phyloP scores from a whole-genome alignment of 2,329 filamentous ascomycete species.

The Colletotrichum scovillei region DNA sequence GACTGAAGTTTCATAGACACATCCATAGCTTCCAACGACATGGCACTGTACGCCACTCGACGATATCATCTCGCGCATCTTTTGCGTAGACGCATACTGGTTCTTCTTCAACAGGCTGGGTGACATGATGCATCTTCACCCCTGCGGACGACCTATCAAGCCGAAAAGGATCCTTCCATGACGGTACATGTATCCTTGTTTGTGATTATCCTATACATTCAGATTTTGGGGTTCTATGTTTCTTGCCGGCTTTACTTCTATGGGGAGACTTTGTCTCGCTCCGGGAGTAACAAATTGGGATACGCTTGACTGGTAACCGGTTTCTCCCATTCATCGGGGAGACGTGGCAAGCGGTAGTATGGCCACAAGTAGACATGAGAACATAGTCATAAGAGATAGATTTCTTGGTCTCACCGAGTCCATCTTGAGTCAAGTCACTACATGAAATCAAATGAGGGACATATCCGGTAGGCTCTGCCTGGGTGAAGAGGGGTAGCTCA shows the following conservation, averaged over 20 bases:
- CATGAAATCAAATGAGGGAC: background rate
- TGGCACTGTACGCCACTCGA: conserved; percentile 48
- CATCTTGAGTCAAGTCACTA: background rate
- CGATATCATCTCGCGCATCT: conserved; percentile 40
- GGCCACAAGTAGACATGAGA: too few relatives aligned
- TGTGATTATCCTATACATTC: background rate
- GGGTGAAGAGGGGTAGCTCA: background rate
- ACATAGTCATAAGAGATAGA: background rate
- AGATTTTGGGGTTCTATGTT: background rate
- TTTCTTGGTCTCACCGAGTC: background rate
- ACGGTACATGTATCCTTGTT: background rate
- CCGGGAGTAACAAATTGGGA: background rate
- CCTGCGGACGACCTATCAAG: conserved; percentile 37
- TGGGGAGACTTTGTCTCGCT: conserved; percentile 7
- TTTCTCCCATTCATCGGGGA: conserved; percentile 17
- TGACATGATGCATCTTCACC: conserved; percentile 34
- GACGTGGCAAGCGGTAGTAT: background rate
- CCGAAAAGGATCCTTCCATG: background rate
- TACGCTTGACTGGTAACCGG: background rate
- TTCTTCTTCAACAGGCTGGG: conserved; percentile 37
- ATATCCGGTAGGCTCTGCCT: background rate
- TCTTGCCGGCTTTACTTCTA: conserved; percentile 2
- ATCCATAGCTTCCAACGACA: conserved; percentile 35
- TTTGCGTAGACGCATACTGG: conserved; percentile 39
- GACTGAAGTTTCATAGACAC: conserved; percentile 36